A percentile compares a stretch with the other conserved stretches of the same genome.
Evolutionary conservation across 1,284 basidiomycete species (phyloP).

Genomic region (Peniophora sp.): DNA sequence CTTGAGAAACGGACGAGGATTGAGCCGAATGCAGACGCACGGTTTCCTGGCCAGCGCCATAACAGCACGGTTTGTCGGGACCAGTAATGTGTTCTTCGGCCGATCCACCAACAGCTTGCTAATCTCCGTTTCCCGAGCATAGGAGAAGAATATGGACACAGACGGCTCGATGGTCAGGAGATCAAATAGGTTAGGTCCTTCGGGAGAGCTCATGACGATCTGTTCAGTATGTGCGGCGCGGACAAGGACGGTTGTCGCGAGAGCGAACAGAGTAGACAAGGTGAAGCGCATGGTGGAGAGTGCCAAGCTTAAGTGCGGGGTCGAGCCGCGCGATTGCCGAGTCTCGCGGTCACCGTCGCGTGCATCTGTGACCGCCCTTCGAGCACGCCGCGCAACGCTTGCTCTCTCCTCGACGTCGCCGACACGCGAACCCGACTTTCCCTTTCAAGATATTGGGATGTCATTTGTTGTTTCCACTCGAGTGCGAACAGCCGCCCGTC

Average conservation of each 20-base stretch:
- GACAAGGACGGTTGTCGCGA: background rate
- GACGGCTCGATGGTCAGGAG: conserved; percentile 65
- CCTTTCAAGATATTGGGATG: too few relatives aligned
- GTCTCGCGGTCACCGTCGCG: too few relatives aligned
- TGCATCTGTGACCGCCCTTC: too few relatives aligned
- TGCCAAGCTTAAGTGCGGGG: background rate
- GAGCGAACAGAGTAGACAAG: background rate
- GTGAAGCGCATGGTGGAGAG: background rate
- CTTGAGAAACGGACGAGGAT: background rate
- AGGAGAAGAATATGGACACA: conserved; percentile 73
- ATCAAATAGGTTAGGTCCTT: conserved; percentile 51
- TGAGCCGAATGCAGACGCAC: conserved; percentile 32
- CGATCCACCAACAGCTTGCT: conserved; percentile 39
- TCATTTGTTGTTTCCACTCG: too few relatives aligned
- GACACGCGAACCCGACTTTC: too few relatives aligned
- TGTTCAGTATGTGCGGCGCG: background rate
- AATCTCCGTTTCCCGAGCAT: conserved; percentile 62
- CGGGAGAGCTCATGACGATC: conserved; percentile 8
- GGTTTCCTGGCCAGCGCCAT: conserved; percentile 69
- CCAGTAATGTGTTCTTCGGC: conserved; percentile 49
- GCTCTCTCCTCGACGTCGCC: too few relatives aligned
- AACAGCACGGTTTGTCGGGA: conserved; percentile 76
- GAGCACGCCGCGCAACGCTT: too few relatives aligned
- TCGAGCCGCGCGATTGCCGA: background rate
- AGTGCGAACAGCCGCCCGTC: too few relatives aligned